These are phyloP conservation scores for Aspergillus novoparasiticus DNA, from an alignment of 2,329 filamentous ascomycete species.

Conservation along the genomic window DNA sequence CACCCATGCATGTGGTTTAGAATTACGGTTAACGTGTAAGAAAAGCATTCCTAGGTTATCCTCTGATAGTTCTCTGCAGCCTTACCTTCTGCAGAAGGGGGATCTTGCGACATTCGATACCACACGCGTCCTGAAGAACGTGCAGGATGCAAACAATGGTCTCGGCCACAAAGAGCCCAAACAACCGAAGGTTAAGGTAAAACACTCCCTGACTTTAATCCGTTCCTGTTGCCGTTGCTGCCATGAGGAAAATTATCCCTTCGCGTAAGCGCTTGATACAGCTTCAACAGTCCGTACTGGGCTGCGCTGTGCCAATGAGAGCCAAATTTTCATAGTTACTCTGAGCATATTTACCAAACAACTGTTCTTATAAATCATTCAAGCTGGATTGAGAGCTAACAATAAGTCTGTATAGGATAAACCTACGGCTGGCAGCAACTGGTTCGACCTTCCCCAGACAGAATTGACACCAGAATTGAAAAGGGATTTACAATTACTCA, in stretches of 20 bases:
- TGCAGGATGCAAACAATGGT: constrained; percentile 20
- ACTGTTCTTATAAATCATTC: constrained; percentile 13
- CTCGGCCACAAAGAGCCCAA: background rate
- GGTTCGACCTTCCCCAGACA: constrained; percentile 87
- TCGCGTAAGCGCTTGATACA: constrained; percentile 68
- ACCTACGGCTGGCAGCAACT: constrained; percentile 73
- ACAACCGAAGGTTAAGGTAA: constrained; percentile 47
- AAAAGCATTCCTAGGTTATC: constrained; percentile 55
- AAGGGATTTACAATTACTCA: constrained; percentile 83
- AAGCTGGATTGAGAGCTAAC: constrained; percentile 13
- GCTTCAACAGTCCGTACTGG: constrained; percentile 76
- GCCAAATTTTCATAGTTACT: constrained; percentile 71
- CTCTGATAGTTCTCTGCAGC: constrained; percentile 50
- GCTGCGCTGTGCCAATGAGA: constrained; percentile 72
- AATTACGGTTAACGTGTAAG: background rate
- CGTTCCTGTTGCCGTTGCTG: constrained; percentile 26
- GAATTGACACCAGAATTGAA: constrained; percentile 82
- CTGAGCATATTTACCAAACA: constrained; percentile 53
- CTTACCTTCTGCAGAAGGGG: constrained; percentile 57
- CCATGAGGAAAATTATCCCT: constrained; percentile 80
- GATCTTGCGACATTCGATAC: constrained; percentile 58
- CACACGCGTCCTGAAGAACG: constrained; percentile 48
- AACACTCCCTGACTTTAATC: constrained; percentile 18
- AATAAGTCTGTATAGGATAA: constrained; percentile 46
- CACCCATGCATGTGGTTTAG: background rate